A percentile compares a stretch with the other conserved stretches of the same genome.
phyloP scores from a whole-genome alignment of 176 grass and related monocot genomes.

The Saccharum spontaneum region DNA sequence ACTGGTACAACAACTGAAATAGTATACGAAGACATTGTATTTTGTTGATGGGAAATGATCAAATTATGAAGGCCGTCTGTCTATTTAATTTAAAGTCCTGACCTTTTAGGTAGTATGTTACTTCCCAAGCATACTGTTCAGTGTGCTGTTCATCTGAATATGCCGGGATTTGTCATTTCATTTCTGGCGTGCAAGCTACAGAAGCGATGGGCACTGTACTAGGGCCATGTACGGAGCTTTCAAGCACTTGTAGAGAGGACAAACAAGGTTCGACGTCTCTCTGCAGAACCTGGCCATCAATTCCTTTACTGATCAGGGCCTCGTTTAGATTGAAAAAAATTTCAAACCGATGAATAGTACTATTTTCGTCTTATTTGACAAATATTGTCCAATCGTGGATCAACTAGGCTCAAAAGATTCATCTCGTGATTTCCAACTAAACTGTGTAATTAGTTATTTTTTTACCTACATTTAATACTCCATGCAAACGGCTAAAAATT shows the following conservation, averaged over 20 bases:
- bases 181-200: neutral
- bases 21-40: neutral
- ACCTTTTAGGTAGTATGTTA: neutral
- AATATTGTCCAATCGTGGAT: no score
- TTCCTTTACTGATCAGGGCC: neutral
- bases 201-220: neutral
- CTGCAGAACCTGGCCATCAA: neutral
- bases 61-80: neutral
- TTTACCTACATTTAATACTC: no score
- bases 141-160: neutral
- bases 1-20: constrained; percentile 73
- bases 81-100: neutral
- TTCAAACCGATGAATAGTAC: no score
- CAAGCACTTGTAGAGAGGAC: neutral
- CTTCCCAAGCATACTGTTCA: neutral
- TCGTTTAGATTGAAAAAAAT: no score
- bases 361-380: no score
- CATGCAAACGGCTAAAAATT: no score
- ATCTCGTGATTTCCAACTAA: no score
- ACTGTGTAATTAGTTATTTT: no score
- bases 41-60: neutral
- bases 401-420: no score
- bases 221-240: neutral
- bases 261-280: neutral
- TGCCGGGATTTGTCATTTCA: neutral